phyloP scores from a whole-genome alignment of 1,139 yeast species.

The Geotrichum candidum region DNA sequence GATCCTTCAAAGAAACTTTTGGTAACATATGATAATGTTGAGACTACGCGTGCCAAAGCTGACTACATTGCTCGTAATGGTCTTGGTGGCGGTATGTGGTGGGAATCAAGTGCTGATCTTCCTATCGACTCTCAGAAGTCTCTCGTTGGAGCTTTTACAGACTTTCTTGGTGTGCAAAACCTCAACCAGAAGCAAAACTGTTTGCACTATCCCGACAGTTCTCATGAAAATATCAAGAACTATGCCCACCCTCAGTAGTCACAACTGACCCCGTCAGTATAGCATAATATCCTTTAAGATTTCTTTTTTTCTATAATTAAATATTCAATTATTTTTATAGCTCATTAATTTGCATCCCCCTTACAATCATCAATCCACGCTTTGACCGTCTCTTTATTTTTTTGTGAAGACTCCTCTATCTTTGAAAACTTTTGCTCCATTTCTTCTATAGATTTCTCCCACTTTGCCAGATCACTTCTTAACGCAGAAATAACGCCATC shows the following conservation, averaged over 20 bases:
- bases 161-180: slow-evolving; percentile 19
- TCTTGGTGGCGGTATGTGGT: slow-evolving; percentile 87
- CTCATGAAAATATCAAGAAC: slow-evolving; percentile 13
- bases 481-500: slow-evolving; percentile 9
- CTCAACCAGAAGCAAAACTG: slow-evolving; percentile 20
- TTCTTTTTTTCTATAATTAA: not conserved
- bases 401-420: slow-evolving; percentile 1
- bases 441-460: slow-evolving; percentile 10
- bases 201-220: slow-evolving; percentile 15
- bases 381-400: slow-evolving; percentile 6
- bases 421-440: slow-evolving; percentile 12
- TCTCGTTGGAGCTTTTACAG: slow-evolving; percentile 27
- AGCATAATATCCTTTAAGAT: not conserved
- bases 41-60: slow-evolving; percentile 54
- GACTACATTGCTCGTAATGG: slow-evolving; percentile 43
- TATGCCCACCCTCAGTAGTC: not conserved
- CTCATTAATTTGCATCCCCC: not conserved
- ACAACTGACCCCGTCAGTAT: not conserved
- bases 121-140: slow-evolving; percentile 26
- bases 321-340: not conserved
- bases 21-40: slow-evolving; percentile 61
- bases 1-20: slow-evolving; percentile 40
- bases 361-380: slow-evolving; percentile 11
- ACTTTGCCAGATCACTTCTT: slow-evolving; percentile 10
- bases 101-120: slow-evolving; percentile 83